These are phyloP conservation scores for Corinectria fuckeliana DNA, from an alignment of 2,329 filamentous ascomycete species.

Conservation along the genomic window DNA sequence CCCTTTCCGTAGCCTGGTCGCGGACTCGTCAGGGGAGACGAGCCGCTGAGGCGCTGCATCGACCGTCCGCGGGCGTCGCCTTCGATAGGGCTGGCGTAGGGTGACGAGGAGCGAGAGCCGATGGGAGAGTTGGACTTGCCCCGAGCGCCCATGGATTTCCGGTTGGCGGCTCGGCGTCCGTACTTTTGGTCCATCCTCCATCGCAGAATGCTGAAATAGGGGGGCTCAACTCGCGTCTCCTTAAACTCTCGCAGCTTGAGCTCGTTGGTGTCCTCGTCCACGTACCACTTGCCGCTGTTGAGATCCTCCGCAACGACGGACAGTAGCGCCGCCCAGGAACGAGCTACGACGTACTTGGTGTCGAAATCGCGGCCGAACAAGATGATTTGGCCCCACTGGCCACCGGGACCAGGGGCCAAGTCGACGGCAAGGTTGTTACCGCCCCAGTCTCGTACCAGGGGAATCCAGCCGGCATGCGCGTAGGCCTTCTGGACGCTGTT, in stretches of 20 bases:
- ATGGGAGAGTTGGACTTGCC: conserved; percentile 52
- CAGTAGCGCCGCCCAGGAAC: conserved; percentile 89
- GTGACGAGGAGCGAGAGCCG: conserved; percentile 59
- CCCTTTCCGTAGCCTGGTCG: conserved; percentile 68
- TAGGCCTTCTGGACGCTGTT: conserved; percentile 91
- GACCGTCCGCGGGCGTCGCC: conserved; percentile 72
- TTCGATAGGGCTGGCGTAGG: conserved; percentile 71
- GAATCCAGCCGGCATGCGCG: conserved; percentile 93
- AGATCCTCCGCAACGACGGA: conserved; percentile 90
- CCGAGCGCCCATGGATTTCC: conserved; percentile 57
- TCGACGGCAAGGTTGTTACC: conserved; percentile 97
- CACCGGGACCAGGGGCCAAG: conserved; percentile 85
- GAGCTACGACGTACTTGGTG: conserved; percentile 94
- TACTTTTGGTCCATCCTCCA: conserved; percentile 98
- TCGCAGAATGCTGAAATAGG: conserved; percentile 91
- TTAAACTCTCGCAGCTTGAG: conserved; percentile 94
- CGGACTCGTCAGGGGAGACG: conserved; percentile 69
- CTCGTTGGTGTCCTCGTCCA: conserved; percentile 91
- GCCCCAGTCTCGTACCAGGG: conserved; percentile 95
- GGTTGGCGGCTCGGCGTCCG: conserved; percentile 67
- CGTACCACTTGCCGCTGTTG: conserved; percentile 85
- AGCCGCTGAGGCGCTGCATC: conserved; percentile 71
- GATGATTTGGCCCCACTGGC: conserved; percentile 96
- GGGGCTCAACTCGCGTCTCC: conserved; percentile 84
- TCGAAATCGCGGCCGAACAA: conserved; percentile 98